Conservation (phyloP, 1,284 basidiomycete species). For the Fistulinella cinereoalba region DNA sequence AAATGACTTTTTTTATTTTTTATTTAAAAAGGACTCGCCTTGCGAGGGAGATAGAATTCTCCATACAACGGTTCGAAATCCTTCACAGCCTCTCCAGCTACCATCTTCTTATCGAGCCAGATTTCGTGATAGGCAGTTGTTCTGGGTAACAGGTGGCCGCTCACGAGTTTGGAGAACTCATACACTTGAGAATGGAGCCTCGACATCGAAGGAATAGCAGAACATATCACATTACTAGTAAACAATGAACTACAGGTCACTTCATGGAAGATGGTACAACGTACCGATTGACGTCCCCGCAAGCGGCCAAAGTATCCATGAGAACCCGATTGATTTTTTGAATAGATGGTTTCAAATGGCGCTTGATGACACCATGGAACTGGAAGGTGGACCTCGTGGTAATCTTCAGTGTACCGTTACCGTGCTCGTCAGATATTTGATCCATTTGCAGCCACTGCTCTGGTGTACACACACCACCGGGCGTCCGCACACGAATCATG, state of each 20-base stretch:
- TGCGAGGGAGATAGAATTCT: slow-evolving; percentile 94
- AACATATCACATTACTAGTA: slow-evolving; percentile 85
- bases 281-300: slow-evolving; percentile 95
- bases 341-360: slow-evolving; percentile 93
- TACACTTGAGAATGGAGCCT: slow-evolving; percentile 84
- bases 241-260: slow-evolving; percentile 6
- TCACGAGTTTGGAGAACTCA: slow-evolving; percentile 83
- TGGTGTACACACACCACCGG: slow-evolving; percentile 90
- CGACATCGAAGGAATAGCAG: slow-evolving; percentile 87
- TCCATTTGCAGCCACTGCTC: slow-evolving; percentile 96
- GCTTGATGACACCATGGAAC: slow-evolving; percentile 98
- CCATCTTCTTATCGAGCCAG: slow-evolving; percentile 96
- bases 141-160: slow-evolving; percentile 84
- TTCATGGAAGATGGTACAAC: slow-evolving; percentile 20
- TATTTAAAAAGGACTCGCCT: slow-evolving; percentile 45
- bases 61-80: slow-evolving; percentile 98
- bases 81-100: slow-evolving; percentile 87
- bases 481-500: slow-evolving; percentile 98
- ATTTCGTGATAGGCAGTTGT: slow-evolving; percentile 98
- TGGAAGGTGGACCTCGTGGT: slow-evolving; percentile 99
- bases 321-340: slow-evolving; percentile 92
- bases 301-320: slow-evolving; percentile 96
- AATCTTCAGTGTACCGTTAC: slow-evolving; percentile 93
- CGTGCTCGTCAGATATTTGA: slow-evolving; percentile 93
- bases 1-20: too few relatives aligned